Evolutionary conservation across 164 flowering plant species (phyloP).

Genomic region (Malania oleifera): DNA sequence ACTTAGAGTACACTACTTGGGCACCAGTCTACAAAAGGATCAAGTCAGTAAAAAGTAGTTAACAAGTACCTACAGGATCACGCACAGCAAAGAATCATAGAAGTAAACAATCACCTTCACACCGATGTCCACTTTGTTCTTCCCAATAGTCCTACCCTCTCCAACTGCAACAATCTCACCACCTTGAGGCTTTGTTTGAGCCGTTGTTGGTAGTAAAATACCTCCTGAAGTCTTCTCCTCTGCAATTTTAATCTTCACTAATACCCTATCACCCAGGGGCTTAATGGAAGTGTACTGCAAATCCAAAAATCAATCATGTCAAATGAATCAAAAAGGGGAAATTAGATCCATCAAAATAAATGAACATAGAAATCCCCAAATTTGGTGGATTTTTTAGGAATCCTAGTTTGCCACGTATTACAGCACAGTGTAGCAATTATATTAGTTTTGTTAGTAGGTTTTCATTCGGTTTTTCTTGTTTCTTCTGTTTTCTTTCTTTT

Average conservation of each 20-base stretch:
- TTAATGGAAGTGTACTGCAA: slow-evolving; percentile 75
- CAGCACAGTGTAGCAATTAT: too few species aligned
- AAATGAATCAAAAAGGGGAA: too few species aligned
- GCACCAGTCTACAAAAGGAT: slow-evolving; percentile 51
- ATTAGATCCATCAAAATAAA: too few species aligned
- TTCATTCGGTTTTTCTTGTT: too few species aligned
- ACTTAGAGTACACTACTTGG: slow-evolving; percentile 85
- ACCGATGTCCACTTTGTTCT: slow-evolving; percentile 50
- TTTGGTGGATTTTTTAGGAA: too few species aligned
- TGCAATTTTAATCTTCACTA: slow-evolving; percentile 62
- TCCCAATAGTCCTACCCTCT: slow-evolving; percentile 80
- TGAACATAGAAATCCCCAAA: too few species aligned
- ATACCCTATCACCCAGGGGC: slow-evolving; percentile 90
- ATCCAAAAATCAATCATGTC: too few species aligned
- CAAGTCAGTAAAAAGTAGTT: neutral
- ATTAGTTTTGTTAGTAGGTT: too few species aligned
- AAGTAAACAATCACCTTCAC: slow-evolving; percentile 46
- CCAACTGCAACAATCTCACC: slow-evolving; percentile 96
- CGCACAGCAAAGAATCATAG: neutral
- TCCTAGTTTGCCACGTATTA: too few species aligned
- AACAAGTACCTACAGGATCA: neutral
- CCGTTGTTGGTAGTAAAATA: slow-evolving; percentile 75
- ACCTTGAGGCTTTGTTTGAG: slow-evolving; percentile 80
- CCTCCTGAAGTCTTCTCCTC: slow-evolving; percentile 87
- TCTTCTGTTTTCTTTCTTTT: too few species aligned